Conservation (phyloP, 495 filamentous ascomycete species). For the Tricharina praecox region DNA sequence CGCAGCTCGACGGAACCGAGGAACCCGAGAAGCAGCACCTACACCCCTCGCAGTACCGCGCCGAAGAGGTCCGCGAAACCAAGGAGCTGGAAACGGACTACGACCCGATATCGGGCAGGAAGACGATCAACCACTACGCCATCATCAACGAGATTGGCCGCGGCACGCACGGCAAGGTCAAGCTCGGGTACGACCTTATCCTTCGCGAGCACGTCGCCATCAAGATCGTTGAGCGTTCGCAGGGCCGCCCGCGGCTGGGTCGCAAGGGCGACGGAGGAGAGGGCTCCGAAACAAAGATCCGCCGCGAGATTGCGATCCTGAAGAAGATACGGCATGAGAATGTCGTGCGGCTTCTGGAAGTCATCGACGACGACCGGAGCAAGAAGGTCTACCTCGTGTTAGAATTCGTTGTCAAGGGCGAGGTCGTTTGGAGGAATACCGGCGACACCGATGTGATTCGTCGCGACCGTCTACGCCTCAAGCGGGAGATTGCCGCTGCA, state of each 20-base stretch:
- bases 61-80: conserved; percentile 32
- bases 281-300: conserved; percentile 51
- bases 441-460: conserved; percentile 61
- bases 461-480: conserved; percentile 55
- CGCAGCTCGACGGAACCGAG: background rate
- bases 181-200: conserved; percentile 63
- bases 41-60: conserved; percentile 22
- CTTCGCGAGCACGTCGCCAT: conserved; percentile 78
- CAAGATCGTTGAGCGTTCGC: conserved; percentile 94
- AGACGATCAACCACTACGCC: conserved; percentile 92
- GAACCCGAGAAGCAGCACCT: conserved; percentile 13
- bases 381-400: conserved; percentile 98
- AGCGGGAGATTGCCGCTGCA: conserved; percentile 15
- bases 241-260: conserved; percentile 80
- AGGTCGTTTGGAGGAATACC: conserved; percentile 82
- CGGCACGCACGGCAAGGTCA: conserved; percentile 93
- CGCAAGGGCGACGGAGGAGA: conserved; percentile 36
- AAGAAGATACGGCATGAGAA: conserved; percentile 96
- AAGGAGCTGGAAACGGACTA: conserved; percentile 78
- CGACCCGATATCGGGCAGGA: conserved; percentile 72
- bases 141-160: conserved; percentile 90
- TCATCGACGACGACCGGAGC: conserved; percentile 87
- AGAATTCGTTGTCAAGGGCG: conserved; percentile 82
- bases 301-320: conserved; percentile 89
- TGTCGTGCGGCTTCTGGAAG: conserved; percentile 83